Base-by-base conservation (phyloP, 2,329 filamentous ascomycete genomes). In the Paecilomyces dactylethromorphus region DNA sequence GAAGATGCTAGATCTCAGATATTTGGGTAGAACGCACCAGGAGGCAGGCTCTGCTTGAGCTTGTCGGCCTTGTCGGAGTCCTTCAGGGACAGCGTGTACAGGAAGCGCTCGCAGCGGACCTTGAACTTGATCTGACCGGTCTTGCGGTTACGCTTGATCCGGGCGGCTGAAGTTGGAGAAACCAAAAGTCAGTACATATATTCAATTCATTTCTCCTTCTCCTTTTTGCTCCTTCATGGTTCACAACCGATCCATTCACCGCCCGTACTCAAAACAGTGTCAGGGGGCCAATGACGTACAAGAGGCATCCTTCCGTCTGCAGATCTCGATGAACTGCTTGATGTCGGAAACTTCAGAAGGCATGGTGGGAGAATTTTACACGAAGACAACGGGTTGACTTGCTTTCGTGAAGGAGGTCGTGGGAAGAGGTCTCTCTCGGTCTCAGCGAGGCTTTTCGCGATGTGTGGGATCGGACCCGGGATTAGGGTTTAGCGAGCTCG, bases 251-350 rank as follows among this genome's bases (percentile, higher is more conserved):
- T 21, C 39, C 39, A 21, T 45, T 45, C 39, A 45, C 39, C 39
- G 39, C 39, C 39, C 39, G 39, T 45, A 45, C 18, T 45, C 4
- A n/a, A 39, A n/a, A 52, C 29, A 55, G 57, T 45, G 11, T 22
- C 22, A 26, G 26, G 21, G 53, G 54, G 56, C 63, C 39, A n/a
- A 63, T 57, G 61, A 92, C 92, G 76, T 90, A 99, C 94, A 96
- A 79, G 90, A 95, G 79, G 94, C 94, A 88, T 99, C 95, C 86
- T 96, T 96, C 81, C 94, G 90, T 82, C 93, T 90, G 88, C 91
- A 96, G 87, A 99, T 96, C 89, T 97, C 94, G 81, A 99, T 96
- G 91, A 99, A 99, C 87, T 96, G 79, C 79, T 99, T 97, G 87
- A 97, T 97, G 80, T 97, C 94, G 78, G 87, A 90, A 81, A 97